These are phyloP conservation scores for Hanseniaspora jakobsenii DNA, from an alignment of 805 yeast genomes.

Conservation along the genomic window DNA sequence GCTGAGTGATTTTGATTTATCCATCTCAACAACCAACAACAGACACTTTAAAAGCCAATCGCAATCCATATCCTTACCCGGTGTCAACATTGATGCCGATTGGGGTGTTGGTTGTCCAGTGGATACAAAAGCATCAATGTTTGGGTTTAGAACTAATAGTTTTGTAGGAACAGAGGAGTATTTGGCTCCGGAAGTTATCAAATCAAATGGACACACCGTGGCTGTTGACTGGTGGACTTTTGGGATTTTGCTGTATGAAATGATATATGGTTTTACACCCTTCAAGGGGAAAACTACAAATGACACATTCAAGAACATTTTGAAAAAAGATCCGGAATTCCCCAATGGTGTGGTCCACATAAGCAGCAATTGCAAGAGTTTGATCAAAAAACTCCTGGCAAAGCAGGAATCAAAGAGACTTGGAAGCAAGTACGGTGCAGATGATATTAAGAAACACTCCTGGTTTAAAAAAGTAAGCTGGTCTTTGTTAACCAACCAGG, in stretches of 20 bases:
- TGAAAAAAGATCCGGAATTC: constrained; percentile 73
- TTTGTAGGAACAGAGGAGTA: constrained; percentile 98
- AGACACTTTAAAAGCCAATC: constrained; percentile 36
- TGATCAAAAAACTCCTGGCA: constrained; percentile 68
- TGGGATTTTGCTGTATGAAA: constrained; percentile 84
- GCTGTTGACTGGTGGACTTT: constrained; percentile 99
- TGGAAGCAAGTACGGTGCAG: constrained; percentile 89
- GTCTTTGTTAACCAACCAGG: constrained; percentile 86
- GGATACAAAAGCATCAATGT: constrained; percentile 93
- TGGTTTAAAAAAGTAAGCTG: constrained; percentile 88
- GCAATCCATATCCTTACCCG: constrained; percentile 28
- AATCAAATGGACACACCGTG: constrained; percentile 93
- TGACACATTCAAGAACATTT: constrained; percentile 75
- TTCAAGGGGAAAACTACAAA: constrained; percentile 86
- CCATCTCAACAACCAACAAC: constrained; percentile 73
- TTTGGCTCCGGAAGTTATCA: constrained; percentile 94
- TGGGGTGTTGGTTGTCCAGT: constrained; percentile 39
- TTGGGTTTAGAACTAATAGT: constrained; percentile 92
- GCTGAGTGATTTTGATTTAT: constrained; percentile 91
- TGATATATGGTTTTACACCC: constrained; percentile 93
- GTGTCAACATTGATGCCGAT: constrained; percentile 33
- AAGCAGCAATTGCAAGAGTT: constrained; percentile 62
- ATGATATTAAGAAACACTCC: constrained; percentile 82
- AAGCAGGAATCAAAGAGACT: constrained; percentile 82
- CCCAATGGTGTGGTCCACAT: constrained; percentile 49